These are phyloP conservation scores for Tricholoma sp. DNA, from an alignment of 768 basidiomycete species.

Conservation along the genomic window DNA sequence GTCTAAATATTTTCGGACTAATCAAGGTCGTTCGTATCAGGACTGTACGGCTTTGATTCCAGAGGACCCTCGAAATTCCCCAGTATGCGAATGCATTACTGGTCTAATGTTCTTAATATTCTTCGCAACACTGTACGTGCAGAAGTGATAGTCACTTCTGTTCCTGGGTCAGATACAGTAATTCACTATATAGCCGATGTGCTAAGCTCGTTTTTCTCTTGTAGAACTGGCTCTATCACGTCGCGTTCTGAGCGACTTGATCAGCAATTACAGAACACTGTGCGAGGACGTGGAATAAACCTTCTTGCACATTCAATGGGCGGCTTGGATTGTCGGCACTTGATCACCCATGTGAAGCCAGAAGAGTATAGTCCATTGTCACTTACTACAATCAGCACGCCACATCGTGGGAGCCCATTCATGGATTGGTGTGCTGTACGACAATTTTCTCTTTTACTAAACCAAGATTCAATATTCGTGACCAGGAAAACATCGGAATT, in stretches of 20 bases:
- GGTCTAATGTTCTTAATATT: slow-evolving; percentile 82
- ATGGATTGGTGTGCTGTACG: slow-evolving; percentile 98
- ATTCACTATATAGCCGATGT: neutral
- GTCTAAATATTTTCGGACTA: neutral
- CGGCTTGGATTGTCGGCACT: slow-evolving; percentile 88
- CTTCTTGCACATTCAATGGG: slow-evolving; percentile 98
- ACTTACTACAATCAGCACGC: slow-evolving; percentile 85
- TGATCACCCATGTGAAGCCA: slow-evolving; percentile 84
- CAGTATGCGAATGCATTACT: slow-evolving; percentile 85
- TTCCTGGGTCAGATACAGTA: slow-evolving; percentile 69
- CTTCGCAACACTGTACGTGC: slow-evolving; percentile 80
- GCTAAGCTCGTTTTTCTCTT: neutral
- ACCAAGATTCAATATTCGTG: slow-evolving; percentile 2
- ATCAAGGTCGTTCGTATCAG: slow-evolving; percentile 30
- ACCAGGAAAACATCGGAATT: slow-evolving; percentile 85
- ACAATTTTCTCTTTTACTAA: slow-evolving; percentile 9
- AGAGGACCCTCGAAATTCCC: slow-evolving; percentile 82
- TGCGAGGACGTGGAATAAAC: slow-evolving; percentile 79
- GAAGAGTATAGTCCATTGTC: slow-evolving; percentile 81
- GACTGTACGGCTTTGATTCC: slow-evolving; percentile 93
- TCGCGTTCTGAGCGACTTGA: slow-evolving; percentile 77
- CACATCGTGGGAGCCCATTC: slow-evolving; percentile 94
- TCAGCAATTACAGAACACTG: slow-evolving; percentile 58
- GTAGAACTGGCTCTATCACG: slow-evolving; percentile 84
- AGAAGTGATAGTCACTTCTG: slow-evolving; percentile 93